These are phyloP conservation scores for Diplodia seriata DNA, from an alignment of 2,329 filamentous ascomycete species.

Conservation along the genomic window DNA sequence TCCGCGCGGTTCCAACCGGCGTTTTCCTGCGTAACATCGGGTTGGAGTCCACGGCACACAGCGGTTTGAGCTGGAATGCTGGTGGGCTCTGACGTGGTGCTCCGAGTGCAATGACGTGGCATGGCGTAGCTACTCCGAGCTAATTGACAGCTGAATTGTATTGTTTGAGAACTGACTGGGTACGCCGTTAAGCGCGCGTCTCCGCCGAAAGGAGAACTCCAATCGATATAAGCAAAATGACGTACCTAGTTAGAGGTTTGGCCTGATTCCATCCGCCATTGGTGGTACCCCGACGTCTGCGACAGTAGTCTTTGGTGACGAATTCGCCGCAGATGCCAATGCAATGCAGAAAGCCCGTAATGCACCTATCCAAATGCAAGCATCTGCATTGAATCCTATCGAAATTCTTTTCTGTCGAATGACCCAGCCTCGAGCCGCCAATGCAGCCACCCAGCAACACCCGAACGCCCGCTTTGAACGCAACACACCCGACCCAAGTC, in stretches of 20 bases:
- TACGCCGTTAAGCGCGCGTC: not conserved
- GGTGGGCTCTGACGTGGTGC: not conserved
- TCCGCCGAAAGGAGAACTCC: no score
- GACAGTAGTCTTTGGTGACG: not conserved
- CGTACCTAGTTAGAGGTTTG: no score
- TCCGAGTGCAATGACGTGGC: not conserved
- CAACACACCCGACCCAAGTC: conserved; percentile 18
- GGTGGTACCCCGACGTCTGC: not conserved
- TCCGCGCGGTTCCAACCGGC: conserved; percentile 12
- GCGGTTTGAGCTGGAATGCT: no score
- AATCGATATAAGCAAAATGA: no score
- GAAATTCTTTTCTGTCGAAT: conserved; percentile 3
- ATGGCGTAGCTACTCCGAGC: not conserved
- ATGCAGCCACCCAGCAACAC: conserved; percentile 9
- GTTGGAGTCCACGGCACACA: not conserved
- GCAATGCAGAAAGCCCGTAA: not conserved
- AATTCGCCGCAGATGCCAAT: no score
- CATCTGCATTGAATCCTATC: conserved; percentile 13
- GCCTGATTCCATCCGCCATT: not conserved
- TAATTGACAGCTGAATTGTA: not conserved
- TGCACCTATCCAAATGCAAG: not conserved
- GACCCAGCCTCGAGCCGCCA: not conserved
- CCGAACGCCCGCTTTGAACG: conserved; percentile 31
- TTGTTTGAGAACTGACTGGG: not conserved
- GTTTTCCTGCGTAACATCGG: not conserved